A percentile compares a stretch with the other conserved stretches of the same genome.
Evolutionary conservation across 148 eudicot genomes (phyloP).

Genomic region (Diospyros kaki): DNA sequence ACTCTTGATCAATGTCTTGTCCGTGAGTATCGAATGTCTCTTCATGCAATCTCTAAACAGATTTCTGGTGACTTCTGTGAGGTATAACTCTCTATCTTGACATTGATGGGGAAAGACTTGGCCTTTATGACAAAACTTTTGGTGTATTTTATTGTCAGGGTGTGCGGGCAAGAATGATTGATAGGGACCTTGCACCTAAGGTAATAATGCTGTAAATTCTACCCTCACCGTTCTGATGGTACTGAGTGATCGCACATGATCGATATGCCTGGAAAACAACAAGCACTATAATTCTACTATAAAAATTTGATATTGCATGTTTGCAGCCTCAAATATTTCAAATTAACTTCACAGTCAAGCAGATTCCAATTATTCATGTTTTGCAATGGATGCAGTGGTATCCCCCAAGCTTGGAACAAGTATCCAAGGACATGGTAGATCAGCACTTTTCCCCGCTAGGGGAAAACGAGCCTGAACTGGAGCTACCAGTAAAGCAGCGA

Average conservation of each 20-base stretch:
- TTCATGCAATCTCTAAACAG: constrained; percentile 59
- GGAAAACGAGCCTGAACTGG: constrained; percentile 61
- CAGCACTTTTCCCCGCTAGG: constrained; percentile 57
- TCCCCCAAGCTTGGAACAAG: constrained; percentile 74
- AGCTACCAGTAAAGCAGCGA: constrained; percentile 53
- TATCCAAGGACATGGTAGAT: constrained; percentile 84
- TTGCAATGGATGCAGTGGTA: constrained; percentile 61
- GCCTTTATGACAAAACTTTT: background rate
- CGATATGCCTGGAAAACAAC: background rate
- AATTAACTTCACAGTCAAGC: background rate
- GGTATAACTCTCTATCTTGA: constrained; percentile 37
- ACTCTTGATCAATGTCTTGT: constrained; percentile 76
- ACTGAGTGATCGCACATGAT: background rate
- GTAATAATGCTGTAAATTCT: constrained; percentile 28
- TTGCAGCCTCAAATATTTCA: background rate
- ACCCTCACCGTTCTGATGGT: background rate
- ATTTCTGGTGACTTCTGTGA: constrained; percentile 64
- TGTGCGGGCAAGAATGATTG: constrained; percentile 76
- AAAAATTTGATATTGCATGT: background rate
- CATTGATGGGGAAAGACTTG: background rate
- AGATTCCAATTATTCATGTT: background rate
- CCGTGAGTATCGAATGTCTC: constrained; percentile 83
- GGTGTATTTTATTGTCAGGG: constrained; percentile 41
- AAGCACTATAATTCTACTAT: background rate
- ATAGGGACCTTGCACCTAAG: constrained; percentile 81